Evolutionary conservation across 768 basidiomycete species (phyloP), one percentile per base, ranked within the genome.

Genomic region (Kockovaella imperatae): DNA sequence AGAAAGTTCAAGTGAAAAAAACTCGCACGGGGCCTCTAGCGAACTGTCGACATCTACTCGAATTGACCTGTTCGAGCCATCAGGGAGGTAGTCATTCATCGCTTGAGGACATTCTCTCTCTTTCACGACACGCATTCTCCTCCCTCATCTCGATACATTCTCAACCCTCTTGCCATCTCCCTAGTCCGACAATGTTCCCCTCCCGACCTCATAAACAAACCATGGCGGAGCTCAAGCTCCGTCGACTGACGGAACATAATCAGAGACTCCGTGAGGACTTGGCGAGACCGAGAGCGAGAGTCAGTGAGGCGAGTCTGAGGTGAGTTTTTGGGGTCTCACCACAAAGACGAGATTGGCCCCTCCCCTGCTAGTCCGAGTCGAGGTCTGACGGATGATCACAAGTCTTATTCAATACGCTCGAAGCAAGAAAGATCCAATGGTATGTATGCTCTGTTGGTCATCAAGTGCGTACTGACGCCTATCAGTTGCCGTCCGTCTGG

Each of bases 181-280:
- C 23, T 45, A 4, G 15, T 17, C 49, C 28, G n/a, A n/a, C 31
- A 11, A 59, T 59, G 58, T 50, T 50, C 15, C 38, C 54, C 26
- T n/a, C 52, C 4, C 62, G 75, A 42, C 74, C 74, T 7, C 73
- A 72, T 54, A 76, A 76, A 79, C 89, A 90, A 79, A 87, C 87
- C 63, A 93, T 96, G 88, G 87, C 86, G 42, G 91, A 95, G 79
- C 84, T 95, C 68, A 95, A 93, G 79, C 82, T 95, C 54, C 81
- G 90, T 30, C 78, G 91, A 32, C 75, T 96, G 67, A 86, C 83
- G 42, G 91, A 96, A 74, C 89, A 95, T 75, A 96, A 93, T 67
- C 83, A 86, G 70, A 79, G 91, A 56, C 72, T 95, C 67, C 77
- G 83, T 63, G 91, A 95, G 67, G 91, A 96, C 72, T 74, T 96